Base-by-base conservation (phyloP, 2,329 filamentous ascomycete species). In the Cercospora zeae-maydis region DNA sequence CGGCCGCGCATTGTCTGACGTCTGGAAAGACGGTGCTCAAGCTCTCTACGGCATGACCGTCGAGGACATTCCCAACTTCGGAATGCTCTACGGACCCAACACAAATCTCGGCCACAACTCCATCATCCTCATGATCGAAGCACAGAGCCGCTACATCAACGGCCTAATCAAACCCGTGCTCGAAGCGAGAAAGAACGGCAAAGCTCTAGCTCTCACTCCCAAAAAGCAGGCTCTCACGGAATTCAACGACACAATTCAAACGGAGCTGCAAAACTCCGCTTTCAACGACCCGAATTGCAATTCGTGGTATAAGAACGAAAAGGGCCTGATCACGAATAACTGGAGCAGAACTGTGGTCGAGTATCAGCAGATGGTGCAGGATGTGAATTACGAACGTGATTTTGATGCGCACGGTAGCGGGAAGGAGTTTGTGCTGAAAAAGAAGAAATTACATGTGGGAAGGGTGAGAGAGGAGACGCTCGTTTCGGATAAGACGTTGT, bases 61-160 rank as follows among this genome's bases (percentile, higher is more conserved):
- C 3, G 80, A 82, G 58, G 75, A 76, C 5, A 74, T 85, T 54
- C 83, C 82, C 1, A 85, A 85, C 63, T 85, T 85, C 65, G 81
- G 76, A 52, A 82, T 85, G 78, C 76, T 86, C 55, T 86, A 85
- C 71, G 84, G 84, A 0, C 84, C 83, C 2, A 86, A 85, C 71
- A 85, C 82, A 1, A 83, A 82, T 58, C 70, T 76, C 0, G 84
- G 72, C 10, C 71, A 74, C 56, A 85, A 84, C 64, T 80, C 77
- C 59, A 86, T 86, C 67, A 82, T 86, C 66, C 75, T 86, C n/a
- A 86, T 86, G 83, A 84, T 86, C 64, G 84, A 86, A 69, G 79
- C 83, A 1, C 84, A 86, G 67, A 78, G 76, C 2, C 78, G 80
- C 2, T 86, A 86, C 68, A 78, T 86, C 61, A 82, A 80, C 63